These are phyloP conservation scores for Aspergillus awamori DNA, from an alignment of 2,329 filamentous ascomycete species.

Conservation along the genomic window DNA sequence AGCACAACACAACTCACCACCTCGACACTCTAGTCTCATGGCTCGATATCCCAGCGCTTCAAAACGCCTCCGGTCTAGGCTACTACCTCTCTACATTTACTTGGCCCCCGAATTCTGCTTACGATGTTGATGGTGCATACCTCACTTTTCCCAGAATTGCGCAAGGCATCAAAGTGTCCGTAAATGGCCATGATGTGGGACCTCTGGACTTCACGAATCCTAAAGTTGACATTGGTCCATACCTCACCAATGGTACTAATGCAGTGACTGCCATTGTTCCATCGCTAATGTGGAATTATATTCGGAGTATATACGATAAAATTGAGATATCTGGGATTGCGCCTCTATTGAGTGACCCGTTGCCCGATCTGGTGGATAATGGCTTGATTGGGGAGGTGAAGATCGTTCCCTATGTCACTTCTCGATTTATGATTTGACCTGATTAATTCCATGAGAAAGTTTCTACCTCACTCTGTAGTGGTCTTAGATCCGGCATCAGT, in stretches of 20 bases:
- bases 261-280: conserved; percentile 21
- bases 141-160: conserved; percentile 20
- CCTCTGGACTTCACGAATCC: conserved; percentile 21
- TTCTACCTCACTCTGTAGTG: no score
- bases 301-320: conserved; percentile 16
- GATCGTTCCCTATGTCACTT: conserved; percentile 16
- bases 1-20: conserved; percentile 27
- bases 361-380: conserved; percentile 18
- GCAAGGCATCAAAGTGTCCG: conserved; percentile 17
- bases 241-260: conserved; percentile 16
- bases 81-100: conserved; percentile 23
- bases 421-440: neutral
- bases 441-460: no score
- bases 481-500: neutral
- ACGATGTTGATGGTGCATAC: conserved; percentile 22
- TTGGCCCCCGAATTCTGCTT: conserved; percentile 16
- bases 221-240: conserved; percentile 15
- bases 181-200: conserved; percentile 23
- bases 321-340: conserved; percentile 9
- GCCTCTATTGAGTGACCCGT: neutral
- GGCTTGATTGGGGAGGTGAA: conserved; percentile 17
- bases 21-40: conserved; percentile 22
- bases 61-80: conserved; percentile 25
- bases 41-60: conserved; percentile 21
- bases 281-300: conserved; percentile 26